Base-by-base conservation (phyloP, 2,329 filamentous ascomycete species). In the Beauveria sp. region DNA sequence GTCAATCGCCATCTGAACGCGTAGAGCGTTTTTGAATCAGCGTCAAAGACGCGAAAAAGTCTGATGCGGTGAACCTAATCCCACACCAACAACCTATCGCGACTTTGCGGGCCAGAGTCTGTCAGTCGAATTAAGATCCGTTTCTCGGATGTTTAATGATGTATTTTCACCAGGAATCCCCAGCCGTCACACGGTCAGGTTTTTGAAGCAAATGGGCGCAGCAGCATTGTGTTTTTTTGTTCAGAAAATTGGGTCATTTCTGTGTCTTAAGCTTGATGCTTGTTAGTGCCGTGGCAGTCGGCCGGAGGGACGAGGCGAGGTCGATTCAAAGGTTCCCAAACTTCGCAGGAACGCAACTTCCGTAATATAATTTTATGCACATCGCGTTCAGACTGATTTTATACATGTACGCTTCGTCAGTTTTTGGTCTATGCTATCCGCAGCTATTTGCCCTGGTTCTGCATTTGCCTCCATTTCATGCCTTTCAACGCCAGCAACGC, bases 401-500 rank as follows among this genome's bases (percentile, higher is more conserved):
- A 38, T 38, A 38, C 12, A 38, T 16, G 5, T 34, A 16, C 5
- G 14, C 34, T 38, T 6, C 5, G 5, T 38, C 34, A 38, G 34
- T 38, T 16, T 14, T 38, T 38, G 34, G 5, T 5, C 6, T 38
- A 16, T 38, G 34, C 34, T 16, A 16, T 10, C 34, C 12, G 22
- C 14, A 38, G 18, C n/a, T 28, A 49, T 9, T 63, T 61, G 34
- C 67, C 66, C 59, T 71, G 72, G 28, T 67, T 65, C 53, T 64
- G 69, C 53, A 72, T 64, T 40, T 68, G 66, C 34, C 81, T 71
- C 80, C 79, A 83, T 49, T 63, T 67, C 10, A 77, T 69, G 0
- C 81, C 81, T 45, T 69, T 71, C 3, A 63, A 63, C 71, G 80
- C 77, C 3, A 81, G 68, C 3, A 75, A 60, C 18, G 77, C 62